Conservation (phyloP, 1,139 yeast species). For the Saccharomyces pastorianus region DNA sequence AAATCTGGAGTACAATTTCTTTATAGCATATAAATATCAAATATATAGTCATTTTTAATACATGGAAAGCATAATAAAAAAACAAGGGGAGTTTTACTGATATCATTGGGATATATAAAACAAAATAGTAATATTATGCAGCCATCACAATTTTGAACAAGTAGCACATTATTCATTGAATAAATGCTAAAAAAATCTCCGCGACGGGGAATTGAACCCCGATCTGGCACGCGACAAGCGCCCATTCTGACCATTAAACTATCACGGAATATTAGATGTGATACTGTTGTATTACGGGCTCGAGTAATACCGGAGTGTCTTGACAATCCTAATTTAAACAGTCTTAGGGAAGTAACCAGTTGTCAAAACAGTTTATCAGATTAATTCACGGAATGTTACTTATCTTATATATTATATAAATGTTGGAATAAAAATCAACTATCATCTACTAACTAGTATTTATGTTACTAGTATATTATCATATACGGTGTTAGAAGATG, state of each 20-base stretch:
- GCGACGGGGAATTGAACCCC: constrained; percentile 37
- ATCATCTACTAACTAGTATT: too few species aligned
- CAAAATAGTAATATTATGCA: not conserved
- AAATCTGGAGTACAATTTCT: not conserved
- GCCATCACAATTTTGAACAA: not conserved
- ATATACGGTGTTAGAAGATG: too few species aligned
- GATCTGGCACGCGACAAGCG: constrained; percentile 36
- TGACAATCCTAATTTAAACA: too few species aligned
- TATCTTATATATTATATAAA: too few species aligned
- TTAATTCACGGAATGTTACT: too few species aligned
- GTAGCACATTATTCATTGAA: not conserved
- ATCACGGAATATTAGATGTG: constrained; percentile 13
- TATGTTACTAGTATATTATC: too few species aligned
- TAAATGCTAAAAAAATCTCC: constrained; percentile 22
- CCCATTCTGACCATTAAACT: constrained; percentile 35
- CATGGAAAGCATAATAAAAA: not conserved
- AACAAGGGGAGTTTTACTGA: not conserved
- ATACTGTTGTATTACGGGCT: too few species aligned
- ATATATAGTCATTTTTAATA: not conserved
- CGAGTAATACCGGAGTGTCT: too few species aligned
- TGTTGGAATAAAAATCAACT: too few species aligned
- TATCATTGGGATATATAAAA: not conserved
- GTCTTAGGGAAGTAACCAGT: too few species aligned
- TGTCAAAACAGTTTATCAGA: too few species aligned
- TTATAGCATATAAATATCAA: not conserved